Conservation (phyloP, 2,329 filamentous ascomycete genomes). For the Arthrobotrys conoides region DNA sequence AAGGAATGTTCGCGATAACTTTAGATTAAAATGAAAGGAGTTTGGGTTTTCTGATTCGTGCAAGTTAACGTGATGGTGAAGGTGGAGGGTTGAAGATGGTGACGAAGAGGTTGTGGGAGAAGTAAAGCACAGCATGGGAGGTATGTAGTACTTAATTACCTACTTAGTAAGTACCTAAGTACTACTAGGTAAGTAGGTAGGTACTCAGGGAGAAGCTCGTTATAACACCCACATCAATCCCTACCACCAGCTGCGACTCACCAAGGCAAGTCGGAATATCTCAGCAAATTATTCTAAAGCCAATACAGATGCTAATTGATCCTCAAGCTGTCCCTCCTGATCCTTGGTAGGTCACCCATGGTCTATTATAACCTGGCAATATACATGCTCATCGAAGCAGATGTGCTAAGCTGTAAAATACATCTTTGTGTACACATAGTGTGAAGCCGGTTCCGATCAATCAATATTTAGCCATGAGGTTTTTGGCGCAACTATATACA, state of each 20-base stretch:
- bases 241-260: background rate
- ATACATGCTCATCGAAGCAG: background rate
- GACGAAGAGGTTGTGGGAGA: background rate
- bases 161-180: no score
- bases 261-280: background rate
- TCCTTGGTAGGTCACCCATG: background rate
- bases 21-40: background rate
- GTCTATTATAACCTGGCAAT: background rate
- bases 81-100: background rate
- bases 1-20: background rate
- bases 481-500: slow-evolving; percentile 35
- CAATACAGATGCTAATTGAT: background rate
- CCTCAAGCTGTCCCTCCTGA: background rate
- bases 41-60: background rate
- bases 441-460: background rate
- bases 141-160: no score
- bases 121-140: background rate
- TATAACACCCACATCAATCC: background rate
- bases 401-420: background rate
- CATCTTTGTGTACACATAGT: background rate
- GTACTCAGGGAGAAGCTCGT: background rate
- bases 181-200: no score
- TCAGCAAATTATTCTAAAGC: background rate
- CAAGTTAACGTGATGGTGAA: background rate
- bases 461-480: slow-evolving; percentile 29